Conservation (phyloP, 495 filamentous ascomycete genomes). For the Penicillium taxi region DNA sequence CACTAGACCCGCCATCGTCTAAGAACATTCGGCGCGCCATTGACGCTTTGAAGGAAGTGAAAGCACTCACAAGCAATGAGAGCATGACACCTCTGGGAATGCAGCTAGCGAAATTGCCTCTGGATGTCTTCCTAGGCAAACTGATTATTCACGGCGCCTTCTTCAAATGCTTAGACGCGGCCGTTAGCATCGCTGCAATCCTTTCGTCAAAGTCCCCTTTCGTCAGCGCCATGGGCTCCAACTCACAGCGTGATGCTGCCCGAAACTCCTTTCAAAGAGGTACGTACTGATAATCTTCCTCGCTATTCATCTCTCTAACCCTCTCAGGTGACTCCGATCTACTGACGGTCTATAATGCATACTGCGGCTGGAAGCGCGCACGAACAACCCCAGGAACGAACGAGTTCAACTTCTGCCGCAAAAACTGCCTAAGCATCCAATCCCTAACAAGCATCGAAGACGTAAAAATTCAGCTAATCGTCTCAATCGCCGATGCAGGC, state of each 20-base stretch:
- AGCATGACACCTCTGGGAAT: slow-evolving; percentile 78
- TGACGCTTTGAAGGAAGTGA: slow-evolving; percentile 86
- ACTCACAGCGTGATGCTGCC: slow-evolving; percentile 68
- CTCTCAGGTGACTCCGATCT: slow-evolving; percentile 74
- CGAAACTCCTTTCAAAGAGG: slow-evolving; percentile 67
- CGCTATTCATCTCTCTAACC: slow-evolving; percentile 8
- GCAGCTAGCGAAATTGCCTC: slow-evolving; percentile 77
- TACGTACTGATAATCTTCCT: slow-evolving; percentile 9
- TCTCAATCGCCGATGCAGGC: slow-evolving; percentile 72
- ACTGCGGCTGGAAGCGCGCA: slow-evolving; percentile 74
- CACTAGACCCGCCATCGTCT: slow-evolving; percentile 78
- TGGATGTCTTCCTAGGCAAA: slow-evolving; percentile 93
- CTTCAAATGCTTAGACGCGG: slow-evolving; percentile 84
- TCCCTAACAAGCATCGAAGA: slow-evolving; percentile 88
- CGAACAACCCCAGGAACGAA: slow-evolving; percentile 57
- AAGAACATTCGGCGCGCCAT: slow-evolving; percentile 90
- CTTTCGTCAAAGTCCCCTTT: slow-evolving; percentile 94
- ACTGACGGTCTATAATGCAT: slow-evolving; percentile 87
- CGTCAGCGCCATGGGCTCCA: slow-evolving; percentile 71
- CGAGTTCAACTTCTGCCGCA: slow-evolving; percentile 81
- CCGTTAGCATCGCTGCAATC: slow-evolving; percentile 83
- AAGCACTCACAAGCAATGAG: slow-evolving; percentile 72
- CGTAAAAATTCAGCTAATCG: slow-evolving; percentile 80
- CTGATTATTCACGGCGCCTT: slow-evolving; percentile 74
- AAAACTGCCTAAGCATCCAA: slow-evolving; percentile 79